Evolutionary conservation across 2,329 filamentous ascomycete genomes (phyloP), one percentile per base, ranked within the genome.

Genomic region (Leptographium flavum): DNA sequence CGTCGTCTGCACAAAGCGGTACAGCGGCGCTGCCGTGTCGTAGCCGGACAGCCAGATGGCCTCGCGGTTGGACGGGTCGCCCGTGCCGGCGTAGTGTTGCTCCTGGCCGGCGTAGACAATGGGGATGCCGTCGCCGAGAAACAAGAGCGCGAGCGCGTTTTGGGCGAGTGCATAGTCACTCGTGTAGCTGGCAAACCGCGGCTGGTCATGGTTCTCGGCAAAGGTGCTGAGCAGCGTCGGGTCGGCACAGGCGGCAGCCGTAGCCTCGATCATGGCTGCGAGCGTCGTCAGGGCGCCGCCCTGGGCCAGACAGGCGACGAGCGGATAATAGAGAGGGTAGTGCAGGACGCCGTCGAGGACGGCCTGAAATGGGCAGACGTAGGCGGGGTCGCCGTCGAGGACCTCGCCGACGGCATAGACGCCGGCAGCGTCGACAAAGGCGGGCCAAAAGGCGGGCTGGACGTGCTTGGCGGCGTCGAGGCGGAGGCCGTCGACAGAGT

Each of bases 81-180:
- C 60, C 32, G 57, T 63, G n/a, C 64, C 65, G 2, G 63, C 56
- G 55, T 69, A 76, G 48, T 71, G 73, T 54, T 82, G 78, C 58
- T 82, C 79, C 49, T 78, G 74, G 25, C 78, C 79, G 52, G 79
- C 70, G 58, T 81, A 83, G 30, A 81, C 66, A 45, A 80, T 74
- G 1, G 77, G 76, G 28, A 81, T 73, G 9, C 77, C 77, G 39
- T 51, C 49, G 23, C n/a, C 17, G 17, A 82, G 67, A 27, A 82
- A 68, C n/a, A 71, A 73, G 53, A 74, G 81, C 0, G 74, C 67
- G 35, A 81, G 63, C 5, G 73, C 67, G 52, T 82, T 82, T 57
- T 75, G 73, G 39, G 76, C 70, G 2, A 79, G 65, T 3, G 71
- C 59, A 8, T 68, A 57, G 54, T 81, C 76, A 10, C 61, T 55